Evolutionary conservation across 2,329 filamentous ascomycete species (phyloP), one percentile per base, ranked within the genome.

Genomic region (Cladosporium sp.): DNA sequence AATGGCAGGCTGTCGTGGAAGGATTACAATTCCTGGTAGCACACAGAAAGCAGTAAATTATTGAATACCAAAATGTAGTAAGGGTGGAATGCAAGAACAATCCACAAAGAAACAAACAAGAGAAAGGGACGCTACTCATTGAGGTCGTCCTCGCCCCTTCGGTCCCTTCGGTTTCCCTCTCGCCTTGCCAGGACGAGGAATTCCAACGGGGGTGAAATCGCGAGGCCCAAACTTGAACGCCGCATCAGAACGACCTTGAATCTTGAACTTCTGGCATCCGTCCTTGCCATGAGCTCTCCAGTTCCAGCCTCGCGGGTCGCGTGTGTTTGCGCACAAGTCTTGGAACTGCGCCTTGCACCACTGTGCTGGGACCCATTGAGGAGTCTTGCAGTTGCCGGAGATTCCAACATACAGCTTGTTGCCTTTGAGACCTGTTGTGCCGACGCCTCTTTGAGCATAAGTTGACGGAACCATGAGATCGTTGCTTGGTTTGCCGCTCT

Each of bases 291-390:
- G 37, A 8, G 19, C 15, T n/a, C 41, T 22, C 40, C 29, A 43
- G 12, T 37, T 36, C 18, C 30, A 50, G 2, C 47, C 47, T 8
- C 29, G 39, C 6, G 29, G 29, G 17, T 50, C 22, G 3, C 22
- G n/a, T 9, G 47, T 43, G 18, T 53, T 24, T 7, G 55, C 58
- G 43, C 60, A 63, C 32, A 63, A 52, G 6, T 48, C 52, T 36
- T 60, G 56, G 22, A 63, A 57, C 51, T 63, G 60, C 29, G 56
- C 36, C 19, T 39, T 17, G 39, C 60, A 63, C 47, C 54, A 61
- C 42, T 57, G 51, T 24, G 41, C 27, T 7, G 60, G 59, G 3
- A 63, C 47, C 55, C 56, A 63, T 38, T 58, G 53, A 29, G 48
- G 30, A 19, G 60, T 56, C 13, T 8, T 18, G 45, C 60, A 63